These are phyloP conservation scores for Aspergillus terreus DNA, from an alignment of 2,329 filamentous ascomycete species.

Conservation along the genomic window DNA sequence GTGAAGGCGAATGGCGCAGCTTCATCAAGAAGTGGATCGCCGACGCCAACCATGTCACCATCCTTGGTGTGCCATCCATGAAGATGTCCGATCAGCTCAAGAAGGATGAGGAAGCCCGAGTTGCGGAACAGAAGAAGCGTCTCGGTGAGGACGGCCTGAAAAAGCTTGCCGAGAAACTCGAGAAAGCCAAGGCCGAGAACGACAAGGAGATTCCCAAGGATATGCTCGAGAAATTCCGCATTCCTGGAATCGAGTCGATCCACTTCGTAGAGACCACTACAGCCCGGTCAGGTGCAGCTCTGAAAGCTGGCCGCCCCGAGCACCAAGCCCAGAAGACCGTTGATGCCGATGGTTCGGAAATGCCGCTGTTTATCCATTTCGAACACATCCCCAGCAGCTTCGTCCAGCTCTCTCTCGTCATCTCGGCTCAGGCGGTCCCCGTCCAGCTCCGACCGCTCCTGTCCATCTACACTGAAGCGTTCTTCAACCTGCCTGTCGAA, in stretches of 20 bases:
- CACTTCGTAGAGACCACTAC: conserved; percentile 89
- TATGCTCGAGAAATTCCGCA: conserved; percentile 74
- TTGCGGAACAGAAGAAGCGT: conserved; percentile 72
- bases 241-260: conserved; percentile 84
- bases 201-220: conserved; percentile 79
- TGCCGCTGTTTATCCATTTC: conserved; percentile 93
- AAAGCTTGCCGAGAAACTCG: conserved; percentile 69
- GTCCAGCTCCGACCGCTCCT: conserved; percentile 81
- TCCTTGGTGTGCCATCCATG: conserved; percentile 81
- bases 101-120: conserved; percentile 70
- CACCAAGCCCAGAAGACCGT: conserved; percentile 73
- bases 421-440: conserved; percentile 74
- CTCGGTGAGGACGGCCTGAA: conserved; percentile 80
- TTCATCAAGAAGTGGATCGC: conserved; percentile 82
- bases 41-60: conserved; percentile 80
- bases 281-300: conserved; percentile 75
- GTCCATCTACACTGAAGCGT: conserved; percentile 80
- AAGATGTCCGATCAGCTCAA: conserved; percentile 78
- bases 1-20: conserved; percentile 74
- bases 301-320: conserved; percentile 62
- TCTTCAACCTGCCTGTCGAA: conserved; percentile 87
- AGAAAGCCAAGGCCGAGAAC: conserved; percentile 82
- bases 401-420: conserved; percentile 74
- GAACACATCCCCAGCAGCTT: conserved; percentile 94
- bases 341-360: conserved; percentile 60